Percentiles rank a stretch among this genome's conserved stretches.
These are phyloP conservation scores for Aspergillus chevalieri DNA, from an alignment of 2,329 filamentous ascomycete species.

Conservation along the genomic window DNA sequence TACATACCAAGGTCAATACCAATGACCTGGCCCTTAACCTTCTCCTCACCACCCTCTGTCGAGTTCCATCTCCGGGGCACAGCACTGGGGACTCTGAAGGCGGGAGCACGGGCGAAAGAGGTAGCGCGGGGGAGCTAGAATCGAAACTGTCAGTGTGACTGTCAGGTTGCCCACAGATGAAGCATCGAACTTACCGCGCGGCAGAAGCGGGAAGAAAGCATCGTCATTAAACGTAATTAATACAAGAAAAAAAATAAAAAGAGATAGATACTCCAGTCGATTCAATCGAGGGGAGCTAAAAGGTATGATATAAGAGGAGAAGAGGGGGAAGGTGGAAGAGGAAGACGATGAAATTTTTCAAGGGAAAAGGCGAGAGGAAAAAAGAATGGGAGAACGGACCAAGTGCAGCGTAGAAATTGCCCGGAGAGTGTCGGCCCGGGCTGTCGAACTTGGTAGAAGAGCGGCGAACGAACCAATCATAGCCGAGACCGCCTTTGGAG, in stretches of 20 bases:
- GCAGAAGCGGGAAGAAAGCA: constrained; percentile 66
- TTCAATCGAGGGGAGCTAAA: constrained; percentile 26
- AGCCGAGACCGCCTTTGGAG: constrained; percentile 4
- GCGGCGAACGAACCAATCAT: constrained; percentile 13
- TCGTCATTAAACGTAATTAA: constrained; percentile 43
- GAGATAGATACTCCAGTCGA: constrained; percentile 22
- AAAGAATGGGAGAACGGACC: constrained; percentile 24
- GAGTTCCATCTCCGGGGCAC: constrained; percentile 58
- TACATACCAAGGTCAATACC: constrained; percentile 89
- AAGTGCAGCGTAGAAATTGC: constrained; percentile 26
- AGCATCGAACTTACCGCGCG: constrained; percentile 60
- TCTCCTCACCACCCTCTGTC: constrained; percentile 56
- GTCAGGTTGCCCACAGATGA: not conserved
- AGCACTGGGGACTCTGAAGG: constrained; percentile 64
- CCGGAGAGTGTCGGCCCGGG: constrained; percentile 29
- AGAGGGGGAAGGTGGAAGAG: constrained; percentile 5
- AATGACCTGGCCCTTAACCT: constrained; percentile 93
- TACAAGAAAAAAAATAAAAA: constrained; percentile 26
- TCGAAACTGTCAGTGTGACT: constrained; percentile 7
- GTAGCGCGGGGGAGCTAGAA: constrained; percentile 71
- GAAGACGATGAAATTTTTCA: constrained; percentile 15
- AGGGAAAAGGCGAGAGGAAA: constrained; percentile 9
- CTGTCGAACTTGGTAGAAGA: constrained; percentile 34
- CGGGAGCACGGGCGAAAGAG: constrained; percentile 61
- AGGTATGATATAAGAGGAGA: constrained; percentile 7